These are phyloP conservation scores for Botrytis byssoidea DNA, from an alignment of 2,329 filamentous ascomycete genomes.

Conservation along the genomic window DNA sequence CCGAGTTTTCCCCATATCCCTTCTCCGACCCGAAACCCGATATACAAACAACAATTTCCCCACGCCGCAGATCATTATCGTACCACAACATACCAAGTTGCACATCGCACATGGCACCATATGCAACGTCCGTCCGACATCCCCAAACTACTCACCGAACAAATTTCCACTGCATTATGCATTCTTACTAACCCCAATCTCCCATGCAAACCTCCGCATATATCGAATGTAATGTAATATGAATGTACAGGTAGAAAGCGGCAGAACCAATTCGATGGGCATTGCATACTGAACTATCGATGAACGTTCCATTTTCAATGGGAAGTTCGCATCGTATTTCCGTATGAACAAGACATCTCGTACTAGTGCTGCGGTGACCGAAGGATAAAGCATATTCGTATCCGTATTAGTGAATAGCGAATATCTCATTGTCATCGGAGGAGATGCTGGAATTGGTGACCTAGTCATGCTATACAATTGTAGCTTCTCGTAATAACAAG, in stretches of 20 bases:
- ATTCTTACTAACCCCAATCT: background rate
- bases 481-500: background rate
- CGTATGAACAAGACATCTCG: background rate
- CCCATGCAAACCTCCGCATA: constrained; percentile 1
- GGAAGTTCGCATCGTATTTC: background rate
- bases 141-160: background rate
- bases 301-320: background rate
- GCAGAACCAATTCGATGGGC: background rate
- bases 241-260: background rate
- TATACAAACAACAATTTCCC: background rate
- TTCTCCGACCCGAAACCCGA: background rate
- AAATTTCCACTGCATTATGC: background rate
- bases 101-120: constrained; percentile 1
- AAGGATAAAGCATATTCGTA: background rate
- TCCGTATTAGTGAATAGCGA: background rate
- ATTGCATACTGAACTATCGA: background rate
- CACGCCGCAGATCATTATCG: constrained; percentile 5
- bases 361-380: background rate
- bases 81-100: background rate
- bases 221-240: constrained; percentile 11
- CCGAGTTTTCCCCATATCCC: background rate
- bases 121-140: background rate
- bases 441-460: background rate
- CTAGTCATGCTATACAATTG: background rate
- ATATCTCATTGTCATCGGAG: background rate